phyloP scores from a whole-genome alignment of 345 rosid genomes.

The Hypericum androsaemum region DNA sequence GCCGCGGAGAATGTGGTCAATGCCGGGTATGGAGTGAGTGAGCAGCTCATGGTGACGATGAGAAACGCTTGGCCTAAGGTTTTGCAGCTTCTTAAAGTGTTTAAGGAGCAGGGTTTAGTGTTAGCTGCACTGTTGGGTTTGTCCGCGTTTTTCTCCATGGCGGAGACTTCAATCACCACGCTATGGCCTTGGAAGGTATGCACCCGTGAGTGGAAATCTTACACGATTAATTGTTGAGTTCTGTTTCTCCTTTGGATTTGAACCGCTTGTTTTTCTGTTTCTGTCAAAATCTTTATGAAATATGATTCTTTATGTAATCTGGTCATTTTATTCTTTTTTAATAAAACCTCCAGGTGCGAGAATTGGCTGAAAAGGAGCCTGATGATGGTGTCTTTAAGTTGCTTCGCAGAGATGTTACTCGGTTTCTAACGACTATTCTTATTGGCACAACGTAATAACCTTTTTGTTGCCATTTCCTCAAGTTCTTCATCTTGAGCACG shows the following conservation, averaged over 20 bases:
- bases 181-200: constrained; percentile 94
- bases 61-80: constrained; percentile 67
- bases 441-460: constrained; percentile 89
- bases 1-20: constrained; percentile 56
- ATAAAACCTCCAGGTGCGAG: constrained; percentile 50
- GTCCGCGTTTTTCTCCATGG: constrained; percentile 92
- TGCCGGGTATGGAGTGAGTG: constrained; percentile 65
- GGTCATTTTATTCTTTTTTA: neutral
- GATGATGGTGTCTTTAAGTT: constrained; percentile 89
- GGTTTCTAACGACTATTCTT: constrained; percentile 95
- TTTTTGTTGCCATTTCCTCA: constrained; percentile 17
- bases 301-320: too few relatives aligned
- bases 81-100: constrained; percentile 52
- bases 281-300: too few relatives aligned
- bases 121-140: constrained; percentile 64
- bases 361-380: constrained; percentile 91
- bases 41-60: constrained; percentile 43
- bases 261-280: too few relatives aligned
- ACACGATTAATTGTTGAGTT: too few relatives aligned
- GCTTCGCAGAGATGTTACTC: constrained; percentile 96
- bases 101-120: constrained; percentile 74
- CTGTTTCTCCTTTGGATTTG: too few relatives aligned
- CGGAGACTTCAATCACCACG: constrained; percentile 87
- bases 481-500: constrained; percentile 15
- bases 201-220: neutral